These are phyloP conservation scores for Alternaria arborescens DNA, from an alignment of 2,329 filamentous ascomycete species.

Conservation along the genomic window DNA sequence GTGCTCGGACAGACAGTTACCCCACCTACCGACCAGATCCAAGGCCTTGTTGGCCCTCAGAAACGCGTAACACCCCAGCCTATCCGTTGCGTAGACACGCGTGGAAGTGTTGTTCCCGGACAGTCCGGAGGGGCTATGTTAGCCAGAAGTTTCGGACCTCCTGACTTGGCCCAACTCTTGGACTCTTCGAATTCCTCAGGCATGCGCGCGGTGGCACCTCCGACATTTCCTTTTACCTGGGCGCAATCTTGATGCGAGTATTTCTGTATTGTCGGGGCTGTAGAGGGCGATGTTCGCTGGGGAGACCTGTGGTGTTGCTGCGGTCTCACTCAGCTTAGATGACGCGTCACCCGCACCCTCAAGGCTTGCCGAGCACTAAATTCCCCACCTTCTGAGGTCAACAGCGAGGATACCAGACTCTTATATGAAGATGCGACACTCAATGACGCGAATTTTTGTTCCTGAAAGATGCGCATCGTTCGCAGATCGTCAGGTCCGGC, in stretches of 20 bases:
- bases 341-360: constrained; percentile 16
- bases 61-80: constrained; percentile 17
- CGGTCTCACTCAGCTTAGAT: constrained; percentile 8
- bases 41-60: constrained; percentile 13
- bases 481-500: constrained; percentile 4
- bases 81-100: background rate
- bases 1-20: constrained; percentile 7
- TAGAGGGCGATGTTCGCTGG: background rate
- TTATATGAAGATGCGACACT: constrained; percentile 13
- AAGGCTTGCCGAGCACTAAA: constrained; percentile 9
- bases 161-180: constrained; percentile 2
- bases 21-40: constrained; percentile 11
- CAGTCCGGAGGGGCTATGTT: constrained; percentile 9
- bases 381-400: background rate
- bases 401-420: background rate
- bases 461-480: constrained; percentile 9
- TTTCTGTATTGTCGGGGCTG: background rate
- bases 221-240: background rate
- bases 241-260: constrained; percentile 2
- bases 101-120: background rate
- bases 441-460: constrained; percentile 7
- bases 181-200: constrained; percentile 1
- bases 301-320: background rate
- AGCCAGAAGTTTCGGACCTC: background rate
- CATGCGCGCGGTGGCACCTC: background rate